phyloP scores from a whole-genome alignment of 2,329 filamentous ascomycete genomes.

The Epichloe aotearoae region DNA sequence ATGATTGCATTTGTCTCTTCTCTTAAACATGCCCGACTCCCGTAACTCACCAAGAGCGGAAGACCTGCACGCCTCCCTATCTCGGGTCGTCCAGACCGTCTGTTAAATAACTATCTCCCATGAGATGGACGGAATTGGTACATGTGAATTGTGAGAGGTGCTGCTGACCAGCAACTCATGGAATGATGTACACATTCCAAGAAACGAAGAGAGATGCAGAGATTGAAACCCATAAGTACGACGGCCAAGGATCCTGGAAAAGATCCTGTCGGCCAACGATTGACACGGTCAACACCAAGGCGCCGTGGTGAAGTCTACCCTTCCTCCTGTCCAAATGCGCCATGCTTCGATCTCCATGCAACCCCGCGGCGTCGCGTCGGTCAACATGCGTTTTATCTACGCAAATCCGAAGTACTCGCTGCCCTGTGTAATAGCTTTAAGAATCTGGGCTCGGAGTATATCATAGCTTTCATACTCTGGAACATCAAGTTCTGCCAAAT shows the following conservation, averaged over 20 bases:
- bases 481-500: slow-evolving; percentile 74
- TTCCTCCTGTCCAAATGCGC: neutral
- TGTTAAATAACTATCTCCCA: neutral
- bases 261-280: neutral
- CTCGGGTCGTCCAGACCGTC: slow-evolving; percentile 1
- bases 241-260: neutral
- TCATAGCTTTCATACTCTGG: slow-evolving; percentile 98
- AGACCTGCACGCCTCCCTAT: slow-evolving; percentile 23
- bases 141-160: neutral
- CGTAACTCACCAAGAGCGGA: neutral
- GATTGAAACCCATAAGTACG: neutral
- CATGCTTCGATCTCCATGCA: neutral
- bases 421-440: slow-evolving; percentile 94
- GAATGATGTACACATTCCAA: neutral
- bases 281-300: slow-evolving; percentile 3
- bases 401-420: slow-evolving; percentile 98
- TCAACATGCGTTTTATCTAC: slow-evolving; percentile 31
- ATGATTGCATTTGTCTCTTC: neutral
- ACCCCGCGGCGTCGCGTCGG: neutral
- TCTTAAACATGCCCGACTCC: neutral
- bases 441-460: slow-evolving; percentile 68
- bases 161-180: neutral
- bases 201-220: neutral
- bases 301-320: slow-evolving; percentile 2
- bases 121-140: neutral